Percentiles rank a stretch among this genome's conserved stretches.
Conservation (phyloP, 2,329 filamentous ascomycete genomes). For the Exserohilum rostratum region DNA sequence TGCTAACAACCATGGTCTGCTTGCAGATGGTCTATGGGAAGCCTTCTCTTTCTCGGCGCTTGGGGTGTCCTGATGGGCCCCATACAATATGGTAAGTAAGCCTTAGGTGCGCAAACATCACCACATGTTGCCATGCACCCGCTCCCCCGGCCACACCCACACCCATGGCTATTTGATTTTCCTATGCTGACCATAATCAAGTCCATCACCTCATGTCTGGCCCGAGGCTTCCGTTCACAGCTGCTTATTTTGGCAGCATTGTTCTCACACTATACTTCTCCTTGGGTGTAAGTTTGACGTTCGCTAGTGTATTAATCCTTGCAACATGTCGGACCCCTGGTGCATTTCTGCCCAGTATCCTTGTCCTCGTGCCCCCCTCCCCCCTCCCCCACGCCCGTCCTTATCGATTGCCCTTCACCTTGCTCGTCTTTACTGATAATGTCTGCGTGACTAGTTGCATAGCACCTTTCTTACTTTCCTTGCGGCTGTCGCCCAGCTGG, state of each 20-base stretch:
- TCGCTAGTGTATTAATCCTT: slow-evolving; percentile 17
- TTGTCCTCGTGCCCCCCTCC: slow-evolving; percentile 25
- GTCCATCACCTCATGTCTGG: slow-evolving; percentile 82
- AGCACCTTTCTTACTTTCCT: slow-evolving; percentile 85
- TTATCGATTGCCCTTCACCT: slow-evolving; percentile 38
- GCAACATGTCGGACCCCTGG: slow-evolving; percentile 28
- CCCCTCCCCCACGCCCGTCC: slow-evolving; percentile 23
- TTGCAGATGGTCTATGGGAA: slow-evolving; percentile 91
- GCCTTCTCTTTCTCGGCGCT: slow-evolving; percentile 84
- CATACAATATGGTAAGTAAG: slow-evolving; percentile 69
- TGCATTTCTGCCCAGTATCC: slow-evolving; percentile 32
- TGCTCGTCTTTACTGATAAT: slow-evolving; percentile 43
- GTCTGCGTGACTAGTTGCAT: slow-evolving; percentile 62
- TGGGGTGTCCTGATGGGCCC: slow-evolving; percentile 94
- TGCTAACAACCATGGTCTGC: slow-evolving; percentile 46
- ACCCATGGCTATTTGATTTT: not conserved
- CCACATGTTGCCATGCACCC: slow-evolving; percentile 1
- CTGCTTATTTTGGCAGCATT: slow-evolving; percentile 93
- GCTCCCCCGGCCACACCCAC: not conserved
- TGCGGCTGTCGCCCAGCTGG: slow-evolving; percentile 81
- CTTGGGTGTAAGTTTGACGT: slow-evolving; percentile 75
- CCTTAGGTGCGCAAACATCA: slow-evolving; percentile 20
- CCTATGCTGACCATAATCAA: slow-evolving; percentile 35
- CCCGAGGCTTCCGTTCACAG: slow-evolving; percentile 87
- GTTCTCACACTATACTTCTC: slow-evolving; percentile 89